Evolutionary conservation across 1,139 yeast species (phyloP).

Genomic region (Yamadazyma oceani): DNA sequence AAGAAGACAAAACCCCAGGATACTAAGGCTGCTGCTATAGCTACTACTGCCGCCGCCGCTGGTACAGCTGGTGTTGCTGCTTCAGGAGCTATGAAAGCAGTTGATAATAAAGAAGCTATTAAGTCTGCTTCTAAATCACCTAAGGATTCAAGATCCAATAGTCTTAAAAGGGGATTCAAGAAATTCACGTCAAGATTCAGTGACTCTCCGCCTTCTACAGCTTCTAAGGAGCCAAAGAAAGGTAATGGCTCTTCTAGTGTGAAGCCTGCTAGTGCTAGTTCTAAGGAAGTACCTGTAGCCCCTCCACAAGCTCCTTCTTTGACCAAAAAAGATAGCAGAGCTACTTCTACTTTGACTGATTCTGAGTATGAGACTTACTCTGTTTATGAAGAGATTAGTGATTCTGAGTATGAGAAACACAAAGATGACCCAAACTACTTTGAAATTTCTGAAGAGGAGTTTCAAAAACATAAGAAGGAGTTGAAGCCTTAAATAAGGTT

Average conservation of each 20-base stretch:
- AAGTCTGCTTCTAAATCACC: conserved; percentile 5
- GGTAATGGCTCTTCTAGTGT: no score
- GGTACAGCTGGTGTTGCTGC: conserved; percentile 12
- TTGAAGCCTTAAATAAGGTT: conserved; percentile 2
- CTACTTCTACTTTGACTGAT: conserved; percentile 17
- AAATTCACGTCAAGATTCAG: conserved; percentile 9
- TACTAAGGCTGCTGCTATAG: conserved; percentile 9
- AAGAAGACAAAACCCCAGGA: neutral
- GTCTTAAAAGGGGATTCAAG: conserved; percentile 14
- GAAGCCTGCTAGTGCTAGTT: no score
- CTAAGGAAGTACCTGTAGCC: conserved; percentile 7
- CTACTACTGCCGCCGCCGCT: conserved; percentile 14
- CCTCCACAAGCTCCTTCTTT: conserved; percentile 13
- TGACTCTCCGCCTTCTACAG: neutral
- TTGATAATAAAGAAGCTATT: conserved; percentile 5
- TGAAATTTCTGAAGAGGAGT: conserved; percentile 43
- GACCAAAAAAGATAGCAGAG: conserved; percentile 4
- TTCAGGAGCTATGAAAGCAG: conserved; percentile 10
- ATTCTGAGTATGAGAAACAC: conserved; percentile 45
- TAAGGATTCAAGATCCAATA: conserved; percentile 14
- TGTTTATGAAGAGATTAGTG: conserved; percentile 53
- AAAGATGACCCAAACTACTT: conserved; percentile 50
- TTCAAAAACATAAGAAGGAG: conserved; percentile 24
- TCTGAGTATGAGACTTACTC: conserved; percentile 38
- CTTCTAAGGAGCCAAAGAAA: conserved; percentile 5